These are phyloP conservation scores for Ophiobolus disseminans DNA, from an alignment of 2,329 filamentous ascomycete species.

Conservation along the genomic window DNA sequence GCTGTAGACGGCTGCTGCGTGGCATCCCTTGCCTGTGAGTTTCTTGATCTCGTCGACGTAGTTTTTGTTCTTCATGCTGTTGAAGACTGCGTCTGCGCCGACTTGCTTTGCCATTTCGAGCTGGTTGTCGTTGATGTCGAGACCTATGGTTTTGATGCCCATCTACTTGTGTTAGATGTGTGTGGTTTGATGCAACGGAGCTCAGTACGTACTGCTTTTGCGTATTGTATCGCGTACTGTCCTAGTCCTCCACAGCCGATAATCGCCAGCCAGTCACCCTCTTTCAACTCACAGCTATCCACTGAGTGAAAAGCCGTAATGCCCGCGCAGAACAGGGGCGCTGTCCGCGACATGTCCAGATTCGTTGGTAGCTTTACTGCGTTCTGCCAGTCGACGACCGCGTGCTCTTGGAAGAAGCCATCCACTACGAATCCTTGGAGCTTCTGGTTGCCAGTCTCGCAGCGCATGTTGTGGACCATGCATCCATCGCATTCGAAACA, in stretches of 20 bases:
- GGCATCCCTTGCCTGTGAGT: slow-evolving; percentile 51
- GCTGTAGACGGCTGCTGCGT: slow-evolving; percentile 54
- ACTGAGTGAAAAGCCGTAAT: slow-evolving; percentile 52
- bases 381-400: slow-evolving; percentile 55
- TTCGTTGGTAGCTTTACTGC: slow-evolving; percentile 50
- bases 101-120: slow-evolving; percentile 50
- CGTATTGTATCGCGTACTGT: slow-evolving; percentile 57
- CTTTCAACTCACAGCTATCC: slow-evolving; percentile 41
- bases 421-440: slow-evolving; percentile 54
- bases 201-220: slow-evolving; percentile 46
- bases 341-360: slow-evolving; percentile 44
- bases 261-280: slow-evolving; percentile 52
- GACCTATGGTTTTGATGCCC: slow-evolving; percentile 53
- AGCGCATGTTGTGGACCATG: slow-evolving; percentile 53
- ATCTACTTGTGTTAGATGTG: slow-evolving; percentile 28
- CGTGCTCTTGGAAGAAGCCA: slow-evolving; percentile 59
- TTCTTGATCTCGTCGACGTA: slow-evolving; percentile 52
- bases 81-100: slow-evolving; percentile 54
- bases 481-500: slow-evolving; percentile 59
- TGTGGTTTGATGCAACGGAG: background rate
- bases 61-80: slow-evolving; percentile 49
- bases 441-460: slow-evolving; percentile 49
- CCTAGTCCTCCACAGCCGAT: slow-evolving; percentile 56
- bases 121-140: slow-evolving; percentile 55
- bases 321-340: slow-evolving; percentile 60